Evolutionary conservation across 23 red algal genomes (phyloP), one percentile per base, ranked within the genome.

Genomic region (Gracilaria caudata): DNA sequence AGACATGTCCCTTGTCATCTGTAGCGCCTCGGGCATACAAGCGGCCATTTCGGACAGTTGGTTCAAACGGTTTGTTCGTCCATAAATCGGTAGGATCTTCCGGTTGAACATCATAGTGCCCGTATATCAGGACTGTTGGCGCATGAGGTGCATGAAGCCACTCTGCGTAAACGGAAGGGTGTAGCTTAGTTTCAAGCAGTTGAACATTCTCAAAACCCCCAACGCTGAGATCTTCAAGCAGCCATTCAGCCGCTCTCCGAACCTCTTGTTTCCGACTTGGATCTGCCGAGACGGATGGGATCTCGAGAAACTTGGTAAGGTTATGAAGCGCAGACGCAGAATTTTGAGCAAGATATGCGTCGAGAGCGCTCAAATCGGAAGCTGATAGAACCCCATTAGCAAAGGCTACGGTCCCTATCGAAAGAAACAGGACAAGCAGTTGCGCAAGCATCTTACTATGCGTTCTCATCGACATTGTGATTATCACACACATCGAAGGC

Each of bases 31-130:
- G 79, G 33, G 77, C 95, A 60, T 98, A 98, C 10, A 98, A 41
- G 4, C 90, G 88, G 9, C 78, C 91, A 76, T 92, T 75, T 32
- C 58, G 37, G 33, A 91, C 60, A 46, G 47, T 71, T 21, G 95
- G 95, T 41, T 94, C 88, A 71, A 98, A 98, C 28, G 95, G 89
- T 28, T 66, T 47, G 35, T 72, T 85, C 45, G 78, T 87, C 95
- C 95, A 98, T 49, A 88, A 49, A 37, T 94, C 86, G 14, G 82
- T 47, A 2, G 94, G 86, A 64, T 90, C 87, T 34, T 81, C 95
- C 28, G 95, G 95, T 78, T 98, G 95, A 37, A 98, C 95, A 71
- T 98, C 95, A 60, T 88, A 98, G 64, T 98, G 95, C 26, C 86
- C 95, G 71, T 96, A 96, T 28, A 98, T 80, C 13, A 94, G 53